Conservation (phyloP, 2,329 filamentous ascomycete species). For the Neofusicoccum parvum region DNA sequence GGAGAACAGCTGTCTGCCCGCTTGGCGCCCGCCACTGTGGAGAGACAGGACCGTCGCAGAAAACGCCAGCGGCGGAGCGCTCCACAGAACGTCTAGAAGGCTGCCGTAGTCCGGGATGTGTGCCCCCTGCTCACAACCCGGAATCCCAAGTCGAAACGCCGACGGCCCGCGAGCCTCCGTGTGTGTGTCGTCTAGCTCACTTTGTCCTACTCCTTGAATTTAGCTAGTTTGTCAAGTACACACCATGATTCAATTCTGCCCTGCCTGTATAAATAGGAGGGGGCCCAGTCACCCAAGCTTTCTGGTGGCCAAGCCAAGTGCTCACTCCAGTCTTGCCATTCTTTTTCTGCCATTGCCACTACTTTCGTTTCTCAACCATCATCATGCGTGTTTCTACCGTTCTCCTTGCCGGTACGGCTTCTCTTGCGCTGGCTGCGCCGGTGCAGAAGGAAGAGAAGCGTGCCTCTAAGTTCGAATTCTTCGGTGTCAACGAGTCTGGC, state of each 20-base stretch:
- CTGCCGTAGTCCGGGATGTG: neutral
- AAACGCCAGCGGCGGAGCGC: neutral
- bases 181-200: constrained; percentile 1
- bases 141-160: constrained; percentile 15
- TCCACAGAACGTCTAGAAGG: neutral
- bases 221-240: neutral
- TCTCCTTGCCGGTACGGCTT: constrained; percentile 25
- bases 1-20: neutral
- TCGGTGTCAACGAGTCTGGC: constrained; percentile 54
- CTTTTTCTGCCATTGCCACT: neutral
- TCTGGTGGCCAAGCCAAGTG: constrained; percentile 1
- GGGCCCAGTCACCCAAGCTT: neutral
- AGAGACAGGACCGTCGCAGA: neutral
- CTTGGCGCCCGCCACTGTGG: neutral
- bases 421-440: constrained; percentile 26
- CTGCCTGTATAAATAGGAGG: neutral
- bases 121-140: neutral
- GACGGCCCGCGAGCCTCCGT: neutral
- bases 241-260: neutral
- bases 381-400: constrained; percentile 29
- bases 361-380: constrained; percentile 4
- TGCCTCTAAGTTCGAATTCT: constrained; percentile 26
- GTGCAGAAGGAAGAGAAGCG: constrained; percentile 23
- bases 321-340: neutral
- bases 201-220: constrained; percentile 6